Base-by-base conservation (phyloP, 768 basidiomycete species). In the Daedalea quercina region DNA sequence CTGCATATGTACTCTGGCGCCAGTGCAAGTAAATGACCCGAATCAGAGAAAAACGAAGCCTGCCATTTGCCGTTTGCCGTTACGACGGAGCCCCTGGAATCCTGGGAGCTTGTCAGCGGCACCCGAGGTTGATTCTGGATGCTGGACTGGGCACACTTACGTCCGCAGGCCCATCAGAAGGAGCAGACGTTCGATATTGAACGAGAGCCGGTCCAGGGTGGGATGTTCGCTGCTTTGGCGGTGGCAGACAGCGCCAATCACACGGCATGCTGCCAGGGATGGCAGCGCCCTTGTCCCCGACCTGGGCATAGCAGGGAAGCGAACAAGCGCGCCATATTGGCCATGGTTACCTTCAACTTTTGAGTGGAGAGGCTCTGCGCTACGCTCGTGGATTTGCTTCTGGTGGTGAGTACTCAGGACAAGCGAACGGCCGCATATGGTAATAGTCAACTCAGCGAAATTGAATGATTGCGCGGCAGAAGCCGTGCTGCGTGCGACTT, bases 1-100 rank as follows among this genome's bases (percentile, higher is more conserved):
- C 48, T 43, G 20, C 41, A 40, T 40, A 40, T 40, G 37, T 28
- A 28, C 49, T 50, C 52, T 50, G 56, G 52, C 42, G 25, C 33
- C 44, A 26, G 34, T n/a, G 20, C 22, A 1, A 12, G 4, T n/a
- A 26, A 33, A 31, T 4, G 28, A 4, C 28, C 28, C 6, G 11
- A 31, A 40, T 40, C 37, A 15, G 37, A 19, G 19, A 40, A 6
- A 40, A 15, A 40, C 9, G 37, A 40, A 40, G 37, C 7, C 37
- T 40, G 37, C 19, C 37, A 15, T 17, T 19, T 40, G 37, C 37
- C 37, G 15, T 40, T 40, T 40, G 37, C 37, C 15, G 37, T 19
- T 40, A 40, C 37, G 15, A 15, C 15, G 19, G 37, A 19, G 13
- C 15, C 37, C 37, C 19, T 40, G 37, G 37, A 15, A 40, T 40